phyloP scores from a whole-genome alignment of 495 filamentous ascomycete genomes.

The Annulohypoxylon bovei region DNA sequence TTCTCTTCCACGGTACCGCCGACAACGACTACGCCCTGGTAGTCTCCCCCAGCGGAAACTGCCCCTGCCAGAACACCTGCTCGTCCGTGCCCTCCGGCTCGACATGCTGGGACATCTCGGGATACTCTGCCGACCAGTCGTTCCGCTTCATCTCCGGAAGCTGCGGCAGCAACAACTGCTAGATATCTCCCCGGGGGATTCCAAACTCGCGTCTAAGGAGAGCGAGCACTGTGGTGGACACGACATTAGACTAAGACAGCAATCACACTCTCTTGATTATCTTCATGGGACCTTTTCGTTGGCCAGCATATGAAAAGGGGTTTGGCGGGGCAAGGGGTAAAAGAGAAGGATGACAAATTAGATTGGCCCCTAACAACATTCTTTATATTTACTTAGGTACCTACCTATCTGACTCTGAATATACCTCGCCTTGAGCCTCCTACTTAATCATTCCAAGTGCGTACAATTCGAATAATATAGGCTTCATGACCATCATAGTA shows the following conservation, averaged over 20 bases:
- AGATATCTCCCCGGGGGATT: neutral
- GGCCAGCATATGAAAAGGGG: neutral
- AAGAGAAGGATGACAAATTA: no score
- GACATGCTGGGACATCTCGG: neutral
- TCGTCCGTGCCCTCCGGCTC: neutral
- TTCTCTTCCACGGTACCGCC: neutral
- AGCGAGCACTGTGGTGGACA: neutral
- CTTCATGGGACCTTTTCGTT: neutral
- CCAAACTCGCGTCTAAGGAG: neutral
- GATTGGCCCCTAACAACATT: no score
- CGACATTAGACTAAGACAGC: neutral
- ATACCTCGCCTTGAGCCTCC: no score
- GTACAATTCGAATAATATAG: no score
- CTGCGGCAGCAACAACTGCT: slow-evolving; percentile 2
- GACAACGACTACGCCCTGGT: neutral
- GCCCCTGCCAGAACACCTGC: slow-evolving; percentile 1
- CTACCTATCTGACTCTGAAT: no score
- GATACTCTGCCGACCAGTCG: neutral
- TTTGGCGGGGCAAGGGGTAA: no score
- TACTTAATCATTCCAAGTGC: no score
- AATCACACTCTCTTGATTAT: neutral
- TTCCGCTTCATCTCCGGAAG: neutral
- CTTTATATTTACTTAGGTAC: no score
- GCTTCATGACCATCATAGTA: no score
- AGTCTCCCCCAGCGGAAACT: neutral